Percentiles rank a stretch among this genome's conserved stretches.
Conservation (phyloP, 768 basidiomycete genomes). For the Kwoniella heveanensis region DNA sequence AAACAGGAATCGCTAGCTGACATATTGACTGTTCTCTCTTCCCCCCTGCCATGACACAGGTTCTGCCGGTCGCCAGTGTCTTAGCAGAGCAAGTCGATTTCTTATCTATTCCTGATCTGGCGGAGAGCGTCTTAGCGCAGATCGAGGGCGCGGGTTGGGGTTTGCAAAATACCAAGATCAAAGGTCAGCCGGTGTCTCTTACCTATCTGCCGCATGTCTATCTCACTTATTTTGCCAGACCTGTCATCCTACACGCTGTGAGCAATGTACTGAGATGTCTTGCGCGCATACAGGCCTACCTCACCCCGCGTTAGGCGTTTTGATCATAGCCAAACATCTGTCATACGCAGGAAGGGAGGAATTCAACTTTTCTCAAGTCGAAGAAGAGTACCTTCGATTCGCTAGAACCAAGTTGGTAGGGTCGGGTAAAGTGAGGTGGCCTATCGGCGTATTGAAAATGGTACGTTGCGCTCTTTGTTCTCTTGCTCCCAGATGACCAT, state of each 20-base stretch:
- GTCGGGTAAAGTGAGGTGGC: constrained; percentile 51
- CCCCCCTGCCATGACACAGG: constrained; percentile 15
- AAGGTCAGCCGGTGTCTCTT: constrained; percentile 34
- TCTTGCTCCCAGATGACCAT: too few species aligned
- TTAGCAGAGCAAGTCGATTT: constrained; percentile 21
- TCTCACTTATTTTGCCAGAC: too few species aligned
- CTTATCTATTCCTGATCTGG: constrained; percentile 21
- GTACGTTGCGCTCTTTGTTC: constrained; percentile 59
- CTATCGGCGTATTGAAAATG: constrained; percentile 60
- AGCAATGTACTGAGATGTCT: too few species aligned
- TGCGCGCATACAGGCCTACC: constrained; percentile 67
- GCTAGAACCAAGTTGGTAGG: constrained; percentile 60
- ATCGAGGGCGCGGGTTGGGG: constrained; percentile 52
- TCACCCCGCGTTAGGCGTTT: constrained; percentile 76
- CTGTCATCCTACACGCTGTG: too few species aligned
- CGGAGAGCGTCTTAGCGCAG: constrained; percentile 31
- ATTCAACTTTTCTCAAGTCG: constrained; percentile 90
- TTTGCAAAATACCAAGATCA: constrained; percentile 39
- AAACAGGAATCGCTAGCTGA: constrained; percentile 2
- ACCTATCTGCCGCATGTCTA: too few species aligned
- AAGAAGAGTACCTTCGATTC: constrained; percentile 66
- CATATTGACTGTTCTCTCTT: neutral
- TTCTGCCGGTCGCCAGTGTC: constrained; percentile 30
- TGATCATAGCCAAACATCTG: constrained; percentile 81
- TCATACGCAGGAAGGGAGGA: constrained; percentile 72